phyloP scores from a whole-genome alignment of 345 rosid species.

The Arabis alpina region DNA sequence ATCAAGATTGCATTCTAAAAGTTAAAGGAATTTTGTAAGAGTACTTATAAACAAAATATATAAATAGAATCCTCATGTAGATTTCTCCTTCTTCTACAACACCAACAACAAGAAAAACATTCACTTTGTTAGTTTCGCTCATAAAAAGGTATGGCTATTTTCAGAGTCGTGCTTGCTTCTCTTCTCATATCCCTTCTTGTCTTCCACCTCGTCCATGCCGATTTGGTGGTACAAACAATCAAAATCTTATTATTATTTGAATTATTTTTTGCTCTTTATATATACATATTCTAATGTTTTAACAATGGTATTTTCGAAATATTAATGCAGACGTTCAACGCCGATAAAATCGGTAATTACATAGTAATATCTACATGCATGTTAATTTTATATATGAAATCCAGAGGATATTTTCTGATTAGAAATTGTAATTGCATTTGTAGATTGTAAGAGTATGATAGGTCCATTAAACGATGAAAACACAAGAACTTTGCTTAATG shows the following conservation, averaged over 20 bases:
- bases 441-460: slow-evolving; percentile 65
- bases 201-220: slow-evolving; percentile 47
- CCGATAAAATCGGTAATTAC: slow-evolving; percentile 29
- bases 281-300: not conserved
- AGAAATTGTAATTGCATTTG: not conserved
- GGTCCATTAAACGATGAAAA: too few relatives aligned
- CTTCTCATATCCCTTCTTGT: slow-evolving; percentile 55
- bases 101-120: not conserved
- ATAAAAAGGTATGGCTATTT: slow-evolving; percentile 42
- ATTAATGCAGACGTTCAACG: slow-evolving; percentile 10
- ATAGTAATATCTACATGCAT: slow-evolving; percentile 5
- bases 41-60: not conserved
- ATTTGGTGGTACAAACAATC: not conserved
- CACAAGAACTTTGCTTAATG: too few relatives aligned
- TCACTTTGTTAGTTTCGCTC: not conserved
- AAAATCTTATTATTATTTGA: not conserved
- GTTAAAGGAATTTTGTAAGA: not conserved
- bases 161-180: slow-evolving; percentile 46
- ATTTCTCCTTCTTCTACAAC: not conserved
- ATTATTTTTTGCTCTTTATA: not conserved
- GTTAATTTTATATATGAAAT: not conserved
- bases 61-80: not conserved
- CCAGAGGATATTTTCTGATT: not conserved
- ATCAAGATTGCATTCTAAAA: not conserved
- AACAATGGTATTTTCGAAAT: not conserved